These are phyloP conservation scores for Retiboletus fuscus DNA, from an alignment of 1,284 basidiomycete genomes.

Conservation along the genomic window DNA sequence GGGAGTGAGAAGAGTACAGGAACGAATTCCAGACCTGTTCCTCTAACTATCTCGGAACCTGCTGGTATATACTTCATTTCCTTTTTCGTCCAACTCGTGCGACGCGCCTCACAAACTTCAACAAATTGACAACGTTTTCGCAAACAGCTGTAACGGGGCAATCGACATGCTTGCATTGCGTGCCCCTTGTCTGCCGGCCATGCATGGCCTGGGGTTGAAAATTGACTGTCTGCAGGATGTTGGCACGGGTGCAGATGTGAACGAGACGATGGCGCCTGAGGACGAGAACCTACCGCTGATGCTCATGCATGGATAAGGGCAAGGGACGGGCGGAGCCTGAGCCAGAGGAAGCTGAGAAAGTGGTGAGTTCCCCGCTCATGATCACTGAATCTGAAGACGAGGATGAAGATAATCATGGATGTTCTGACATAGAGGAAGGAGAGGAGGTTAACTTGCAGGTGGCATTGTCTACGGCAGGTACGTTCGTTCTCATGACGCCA, in stretches of 20 bases:
- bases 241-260: background rate
- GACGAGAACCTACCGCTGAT: conserved; percentile 61
- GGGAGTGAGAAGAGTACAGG: too few relatives aligned
- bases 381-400: conserved; percentile 75
- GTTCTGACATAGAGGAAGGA: conserved; percentile 49
- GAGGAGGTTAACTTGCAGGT: too few relatives aligned
- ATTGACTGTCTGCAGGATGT: conserved; percentile 32
- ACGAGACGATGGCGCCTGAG: conserved; percentile 16
- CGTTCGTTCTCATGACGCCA: too few relatives aligned
- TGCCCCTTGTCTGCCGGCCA: conserved; percentile 48
- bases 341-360: conserved; percentile 72
- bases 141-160: too few relatives aligned
- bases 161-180: conserved; percentile 56
- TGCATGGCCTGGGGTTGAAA: conserved; percentile 63
- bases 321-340: conserved; percentile 76
- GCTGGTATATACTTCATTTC: too few relatives aligned
- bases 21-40: too few relatives aligned
- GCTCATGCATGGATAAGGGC: conserved; percentile 78
- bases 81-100: too few relatives aligned
- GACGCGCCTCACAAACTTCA: too few relatives aligned
- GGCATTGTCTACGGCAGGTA: too few relatives aligned
- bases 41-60: too few relatives aligned
- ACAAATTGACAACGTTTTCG: too few relatives aligned
- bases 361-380: conserved; percentile 77
- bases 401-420: conserved; percentile 46